Percentiles rank a stretch among this genome's conserved stretches.
Evolutionary conservation across 164 flowering plant genomes (phyloP).

Genomic region (Buxus sempervirens): DNA sequence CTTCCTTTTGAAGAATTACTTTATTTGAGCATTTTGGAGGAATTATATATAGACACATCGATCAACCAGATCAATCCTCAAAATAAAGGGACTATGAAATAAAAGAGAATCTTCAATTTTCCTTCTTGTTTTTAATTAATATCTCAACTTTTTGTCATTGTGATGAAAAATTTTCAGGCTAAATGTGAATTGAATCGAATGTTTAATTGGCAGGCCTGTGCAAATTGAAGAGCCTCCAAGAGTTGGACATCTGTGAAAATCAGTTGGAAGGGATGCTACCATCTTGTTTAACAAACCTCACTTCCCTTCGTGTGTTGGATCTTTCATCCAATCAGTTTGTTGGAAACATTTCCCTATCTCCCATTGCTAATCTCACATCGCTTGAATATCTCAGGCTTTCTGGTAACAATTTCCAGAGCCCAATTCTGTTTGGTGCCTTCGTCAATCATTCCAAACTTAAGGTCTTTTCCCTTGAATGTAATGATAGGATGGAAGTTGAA

Average conservation of each 20-base stretch:
- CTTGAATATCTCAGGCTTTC: slow-evolving; percentile 8
- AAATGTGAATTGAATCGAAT: too few species aligned
- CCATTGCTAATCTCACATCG: not conserved
- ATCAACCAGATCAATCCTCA: too few species aligned
- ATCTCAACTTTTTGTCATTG: too few species aligned
- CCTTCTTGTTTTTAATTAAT: too few species aligned
- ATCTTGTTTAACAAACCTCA: slow-evolving; percentile 3
- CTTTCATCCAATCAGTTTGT: not conserved
- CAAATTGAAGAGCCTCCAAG: not conserved
- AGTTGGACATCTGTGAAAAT: not conserved
- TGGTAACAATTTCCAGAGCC: not conserved
- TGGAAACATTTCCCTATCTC: not conserved
- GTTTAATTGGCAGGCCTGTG: not conserved
- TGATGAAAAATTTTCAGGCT: too few species aligned
- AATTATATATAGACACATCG: too few species aligned
- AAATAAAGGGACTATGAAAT: too few species aligned
- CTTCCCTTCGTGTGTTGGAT: not conserved
- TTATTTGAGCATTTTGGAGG: too few species aligned
- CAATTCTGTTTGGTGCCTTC: not conserved
- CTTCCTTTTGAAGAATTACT: too few species aligned
- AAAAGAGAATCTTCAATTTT: too few species aligned
- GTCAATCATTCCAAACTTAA: slow-evolving; percentile 5
- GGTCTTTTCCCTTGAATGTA: not conserved
- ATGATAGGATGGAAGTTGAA: not conserved
- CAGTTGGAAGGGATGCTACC: not conserved